Percentiles rank a stretch among this genome's conserved stretches.
Conservation (phyloP, 176 grass and related monocot species). For the Tillandsia leiboldiana region DNA sequence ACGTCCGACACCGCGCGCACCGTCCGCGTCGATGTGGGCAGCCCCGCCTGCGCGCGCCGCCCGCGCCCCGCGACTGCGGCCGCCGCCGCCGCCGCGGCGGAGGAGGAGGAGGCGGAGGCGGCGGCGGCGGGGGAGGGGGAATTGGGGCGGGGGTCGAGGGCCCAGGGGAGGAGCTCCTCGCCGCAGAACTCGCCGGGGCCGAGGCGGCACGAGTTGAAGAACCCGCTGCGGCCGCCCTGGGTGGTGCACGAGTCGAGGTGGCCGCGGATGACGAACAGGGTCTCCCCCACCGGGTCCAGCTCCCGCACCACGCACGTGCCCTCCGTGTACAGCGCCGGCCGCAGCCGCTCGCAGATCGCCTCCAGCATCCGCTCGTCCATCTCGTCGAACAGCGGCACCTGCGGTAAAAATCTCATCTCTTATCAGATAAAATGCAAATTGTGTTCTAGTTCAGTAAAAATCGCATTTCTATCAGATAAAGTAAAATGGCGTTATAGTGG, state of each 20-base stretch:
- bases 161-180: constrained; percentile 94
- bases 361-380: constrained; percentile 96
- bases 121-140: too few species aligned
- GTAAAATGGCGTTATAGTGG: too few species aligned
- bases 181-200: constrained; percentile 92
- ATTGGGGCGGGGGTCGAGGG: constrained; percentile 52
- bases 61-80: too few species aligned
- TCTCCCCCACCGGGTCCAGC: constrained; percentile 74
- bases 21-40: constrained; percentile 83
- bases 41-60: constrained; percentile 2
- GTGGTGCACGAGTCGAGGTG: constrained; percentile 84
- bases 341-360: constrained; percentile 88
- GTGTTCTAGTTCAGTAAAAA: too few species aligned
- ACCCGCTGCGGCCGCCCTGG: constrained; percentile 70
- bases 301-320: constrained; percentile 69
- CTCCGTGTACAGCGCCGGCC: constrained; percentile 70
- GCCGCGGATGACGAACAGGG: constrained; percentile 93
- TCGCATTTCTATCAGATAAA: too few species aligned
- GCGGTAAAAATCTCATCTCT: not conserved
- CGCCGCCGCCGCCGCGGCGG: too few species aligned
- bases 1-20: constrained; percentile 78
- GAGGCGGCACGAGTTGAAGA: constrained; percentile 92
- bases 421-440: too few species aligned
- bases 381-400: constrained; percentile 92
- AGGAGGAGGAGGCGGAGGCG: too few species aligned